Evolutionary conservation across 331 rosid species (phyloP), one percentile per base, ranked within the genome.

Genomic region (Erythrophleum ivorense): DNA sequence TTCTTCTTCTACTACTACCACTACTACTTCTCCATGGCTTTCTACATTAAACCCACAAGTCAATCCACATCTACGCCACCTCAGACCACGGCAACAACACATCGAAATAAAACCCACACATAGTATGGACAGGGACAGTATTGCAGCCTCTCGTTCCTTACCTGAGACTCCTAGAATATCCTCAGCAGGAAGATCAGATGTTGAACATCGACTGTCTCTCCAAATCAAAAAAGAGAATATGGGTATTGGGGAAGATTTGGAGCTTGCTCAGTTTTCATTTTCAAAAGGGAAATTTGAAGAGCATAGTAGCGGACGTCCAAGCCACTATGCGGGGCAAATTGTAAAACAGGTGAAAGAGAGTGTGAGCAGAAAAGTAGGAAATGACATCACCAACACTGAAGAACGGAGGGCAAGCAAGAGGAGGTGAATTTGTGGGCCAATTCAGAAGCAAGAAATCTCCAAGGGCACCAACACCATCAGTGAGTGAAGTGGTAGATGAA

Each of bases 111-210:
- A 83, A 75, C 79, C 78, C 3, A 85, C 89, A 70, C 81, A 87
- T 36, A 76, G 80, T 15, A 53, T 75, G 55, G 92, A 84, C 59
- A 57, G 83, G 64, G 85, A 85, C 43, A 6, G 24, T 7, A 71
- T 72, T 70, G 41, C 82, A 34, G 79, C 88, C 21, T 72, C 89
- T 53, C 90, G 90, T 6, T 94, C 97, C 3, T 78, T 90, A 57
- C 97, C 97, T 10, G 98, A 89, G 71, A 85, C 97, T 41, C 98
- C 98, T 1, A 88, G 95, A 85, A 73, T 89, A 60, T 91, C 97
- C 31, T 85, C 86, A 0, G 78, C 92, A 9, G 91, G 96, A 84
- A 93, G 87, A 83, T 91, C 98, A 31, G 94, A 91, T 78, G 90
- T 86, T 24, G 97, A 93, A 38, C 91, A 88, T 77, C 85, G 97